Conservation (phyloP, 495 filamentous ascomycete genomes). For the Eremomyces bilateralis region DNA sequence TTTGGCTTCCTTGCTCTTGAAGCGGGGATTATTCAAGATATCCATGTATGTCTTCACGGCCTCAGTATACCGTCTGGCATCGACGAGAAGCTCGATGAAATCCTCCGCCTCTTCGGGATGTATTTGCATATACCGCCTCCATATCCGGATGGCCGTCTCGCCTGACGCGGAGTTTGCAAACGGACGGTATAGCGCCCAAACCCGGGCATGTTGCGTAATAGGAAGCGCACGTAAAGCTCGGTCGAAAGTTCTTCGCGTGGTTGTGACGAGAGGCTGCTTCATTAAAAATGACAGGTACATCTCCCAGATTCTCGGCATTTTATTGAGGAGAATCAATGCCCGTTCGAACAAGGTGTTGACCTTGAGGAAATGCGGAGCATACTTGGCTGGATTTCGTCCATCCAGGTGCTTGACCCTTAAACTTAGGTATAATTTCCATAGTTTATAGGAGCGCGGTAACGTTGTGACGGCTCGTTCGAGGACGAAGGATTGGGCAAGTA, state of each 20-base stretch:
- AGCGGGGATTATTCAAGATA: conserved; percentile 77
- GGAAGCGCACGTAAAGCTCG: conserved; percentile 85
- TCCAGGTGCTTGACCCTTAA: conserved; percentile 66
- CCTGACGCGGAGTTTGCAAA: conserved; percentile 91
- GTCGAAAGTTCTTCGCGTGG: conserved; percentile 80
- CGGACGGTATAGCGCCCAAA: conserved; percentile 80
- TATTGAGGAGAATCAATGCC: conserved; percentile 85
- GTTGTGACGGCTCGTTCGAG: conserved; percentile 77
- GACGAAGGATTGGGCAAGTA: conserved; percentile 84
- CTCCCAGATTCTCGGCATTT: conserved; percentile 98
- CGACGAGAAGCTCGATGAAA: conserved; percentile 70
- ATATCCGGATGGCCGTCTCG: conserved; percentile 77
- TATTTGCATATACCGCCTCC: conserved; percentile 93
- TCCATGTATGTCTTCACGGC: conserved; percentile 87
- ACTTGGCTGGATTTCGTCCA: conserved; percentile 64
- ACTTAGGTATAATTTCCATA: conserved; percentile 96
- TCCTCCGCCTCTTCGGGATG: conserved; percentile 93
- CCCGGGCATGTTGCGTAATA: conserved; percentile 88
- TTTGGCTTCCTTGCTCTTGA: conserved; percentile 81
- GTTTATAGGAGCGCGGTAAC: conserved; percentile 85
- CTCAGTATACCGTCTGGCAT: conserved; percentile 71
- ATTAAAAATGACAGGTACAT: conserved; percentile 88
- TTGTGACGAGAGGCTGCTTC: conserved; percentile 78
- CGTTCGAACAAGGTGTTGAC: conserved; percentile 93
- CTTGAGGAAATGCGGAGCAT: conserved; percentile 65